Evolutionary conservation across 2,329 filamentous ascomycete genomes (phyloP).

Genomic region (Bipolaris sorokiniana): DNA sequence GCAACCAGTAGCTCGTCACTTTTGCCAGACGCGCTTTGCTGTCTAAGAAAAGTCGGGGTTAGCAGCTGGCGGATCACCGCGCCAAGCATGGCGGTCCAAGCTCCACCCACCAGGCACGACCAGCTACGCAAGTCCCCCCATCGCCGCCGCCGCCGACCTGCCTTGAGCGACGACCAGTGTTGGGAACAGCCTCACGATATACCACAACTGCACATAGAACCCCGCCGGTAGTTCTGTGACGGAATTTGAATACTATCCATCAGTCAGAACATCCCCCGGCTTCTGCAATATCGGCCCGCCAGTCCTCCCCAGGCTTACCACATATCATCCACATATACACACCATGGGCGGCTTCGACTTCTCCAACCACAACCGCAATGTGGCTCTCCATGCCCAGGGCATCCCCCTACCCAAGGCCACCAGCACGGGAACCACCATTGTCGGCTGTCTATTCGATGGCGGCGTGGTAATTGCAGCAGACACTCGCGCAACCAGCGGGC

Average conservation of each 20-base stretch:
- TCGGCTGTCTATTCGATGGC: slow-evolving; percentile 94
- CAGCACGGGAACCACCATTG: slow-evolving; percentile 98
- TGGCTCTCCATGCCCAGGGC: slow-evolving; percentile 89
- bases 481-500: slow-evolving; percentile 93
- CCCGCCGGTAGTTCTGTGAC: neutral
- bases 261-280: neutral
- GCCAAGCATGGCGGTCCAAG: slow-evolving; percentile 19
- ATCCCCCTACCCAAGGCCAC: slow-evolving; percentile 96
- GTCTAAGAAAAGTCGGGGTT: slow-evolving; percentile 20
- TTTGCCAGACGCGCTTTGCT: slow-evolving; percentile 22
- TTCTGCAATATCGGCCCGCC: neutral
- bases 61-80: slow-evolving; percentile 14
- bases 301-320: neutral
- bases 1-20: slow-evolving; percentile 16
- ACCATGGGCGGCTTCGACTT: slow-evolving; percentile 82
- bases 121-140: slow-evolving; percentile 34
- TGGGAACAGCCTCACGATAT: neutral
- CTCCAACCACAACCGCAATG: slow-evolving; percentile 99
- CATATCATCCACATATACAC: neutral
- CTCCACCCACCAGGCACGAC: slow-evolving; percentile 30
- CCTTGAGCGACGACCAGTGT: neutral
- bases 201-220: too few species aligned
- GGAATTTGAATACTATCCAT: neutral
- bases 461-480: slow-evolving; percentile 99
- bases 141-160: slow-evolving; percentile 12